Evolutionary conservation across 116 monocot species (phyloP).

Genomic region (Trichopus zeylanicus): DNA sequence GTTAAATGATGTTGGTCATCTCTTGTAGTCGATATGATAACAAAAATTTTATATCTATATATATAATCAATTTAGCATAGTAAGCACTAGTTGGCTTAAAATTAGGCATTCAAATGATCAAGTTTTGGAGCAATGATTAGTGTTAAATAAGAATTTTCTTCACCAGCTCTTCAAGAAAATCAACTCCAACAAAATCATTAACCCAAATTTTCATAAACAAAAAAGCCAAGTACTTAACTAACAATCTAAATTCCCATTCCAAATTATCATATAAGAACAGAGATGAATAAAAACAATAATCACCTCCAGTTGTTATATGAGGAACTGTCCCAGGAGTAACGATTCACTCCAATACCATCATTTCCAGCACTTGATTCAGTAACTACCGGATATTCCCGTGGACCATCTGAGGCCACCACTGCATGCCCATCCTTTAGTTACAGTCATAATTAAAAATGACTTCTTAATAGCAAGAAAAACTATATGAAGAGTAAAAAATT

Average conservation of each 20-base stretch:
- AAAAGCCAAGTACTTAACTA: background rate
- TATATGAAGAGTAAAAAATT: too few species aligned
- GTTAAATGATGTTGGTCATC: too few species aligned
- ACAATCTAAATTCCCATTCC: background rate
- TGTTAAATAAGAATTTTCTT: too few species aligned
- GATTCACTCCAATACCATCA: conserved; percentile 55
- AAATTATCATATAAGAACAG: background rate
- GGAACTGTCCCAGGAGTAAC: conserved; percentile 69
- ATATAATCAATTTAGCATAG: too few species aligned
- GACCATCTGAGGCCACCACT: conserved; percentile 88
- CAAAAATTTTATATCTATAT: too few species aligned
- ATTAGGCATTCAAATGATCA: too few species aligned
- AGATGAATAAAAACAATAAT: conserved; percentile 8
- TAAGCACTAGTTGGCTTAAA: too few species aligned
- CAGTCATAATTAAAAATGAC: background rate
- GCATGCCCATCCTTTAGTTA: conserved; percentile 88
- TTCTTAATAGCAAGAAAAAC: too few species aligned
- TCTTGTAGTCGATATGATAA: too few species aligned
- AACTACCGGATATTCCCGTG: conserved; percentile 79
- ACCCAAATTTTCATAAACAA: background rate
- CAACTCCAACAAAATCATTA: background rate
- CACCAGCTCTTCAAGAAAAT: background rate
- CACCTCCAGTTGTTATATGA: conserved; percentile 99
- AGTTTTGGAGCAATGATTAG: too few species aligned
- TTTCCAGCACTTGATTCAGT: conserved; percentile 87